Evolutionary conservation across 208 protist species (phyloP), one percentile per base, ranked within the genome.

Genomic region (Leishmania aethiopica): DNA sequence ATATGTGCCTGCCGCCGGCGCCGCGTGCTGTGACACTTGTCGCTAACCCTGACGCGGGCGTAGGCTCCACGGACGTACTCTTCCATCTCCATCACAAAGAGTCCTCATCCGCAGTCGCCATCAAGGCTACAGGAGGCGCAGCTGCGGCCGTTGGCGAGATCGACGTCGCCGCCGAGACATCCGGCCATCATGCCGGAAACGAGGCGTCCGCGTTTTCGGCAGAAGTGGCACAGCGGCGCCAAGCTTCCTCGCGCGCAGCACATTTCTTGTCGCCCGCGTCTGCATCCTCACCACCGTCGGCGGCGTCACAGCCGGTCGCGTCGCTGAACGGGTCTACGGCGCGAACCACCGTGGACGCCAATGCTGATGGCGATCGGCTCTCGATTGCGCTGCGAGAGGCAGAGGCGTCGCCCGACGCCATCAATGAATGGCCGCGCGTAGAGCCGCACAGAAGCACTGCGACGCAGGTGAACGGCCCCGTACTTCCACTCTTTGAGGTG

Each of bases 1-100:
- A 75, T 35, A 35, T 70, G 42, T 45, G 66, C 51, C 57, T 80
- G 40, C 76, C 59, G 35, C 59, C 5, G 37, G 40, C 45, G 75
- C 42, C 17, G 53, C 75, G 67, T 32, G n/a, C 55, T 45, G 75
- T 37, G 57, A 28, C 37, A 53, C 57, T 32, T 22, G 40, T 3
- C 10, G 57, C 57, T n/a, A 69, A 69, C 25, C 37, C 55, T 17
- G 57, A 69, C 75, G 75, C 37, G 2, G n/a, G 11, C 42, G 13
- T 59, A 45, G 42, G 1, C 40, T n/a, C 19, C 17, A n/a, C 57
- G 6, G 55, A 66, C 25, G 73, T 25, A n/a, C n/a, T 25, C 40
- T 22, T 7, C 32, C 35, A 40, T 77, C 8, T 22, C 5, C 35
- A 60, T 25, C 32, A 47, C 35, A 17, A 77, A 55, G 70, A 51